Base-by-base conservation (phyloP, 1,284 basidiomycete genomes). In the Cutaneotrichosporon spelunceum region DNA sequence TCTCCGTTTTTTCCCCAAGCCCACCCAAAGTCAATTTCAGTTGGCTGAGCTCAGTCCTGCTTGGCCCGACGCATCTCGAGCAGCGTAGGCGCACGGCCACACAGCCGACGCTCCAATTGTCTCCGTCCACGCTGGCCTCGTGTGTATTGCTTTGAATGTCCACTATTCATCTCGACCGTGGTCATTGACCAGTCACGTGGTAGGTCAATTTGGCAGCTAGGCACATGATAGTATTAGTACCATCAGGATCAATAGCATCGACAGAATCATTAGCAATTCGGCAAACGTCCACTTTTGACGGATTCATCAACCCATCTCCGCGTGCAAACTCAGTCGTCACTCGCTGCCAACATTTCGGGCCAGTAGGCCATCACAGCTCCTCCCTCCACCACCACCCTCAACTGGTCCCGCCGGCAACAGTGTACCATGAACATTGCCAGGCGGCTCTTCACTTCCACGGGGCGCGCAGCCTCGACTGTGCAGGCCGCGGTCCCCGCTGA, bases 361-460 rank as follows among this genome's bases (percentile, higher is more conserved):
- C 39, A 42, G 16, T 42, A 10, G 39, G 39, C 48, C n/a, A 48
- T 48, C 29, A 24, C 11, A 11, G 45, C 29, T 42, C 36, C 30
- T 1, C 9, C 56, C 44, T 57, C 29, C 56, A 57, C 56, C 47
- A 56, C 34, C 50, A 44, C 27, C 48, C 23, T 9, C 48, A 2
- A 4, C 48, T 21, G 13, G 39, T 36, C 34, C 9, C 34, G 39
- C 19, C 39, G 39, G 13, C 14, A 19, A 16, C 13, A 7, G 8
- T 4, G 7, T 39, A 62, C 42, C 10, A 64, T 65, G 62, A 58
- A 57, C 59, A 16, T 65, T 29, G 42, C 64, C 11, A 58, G 62
- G 23, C 59, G 65, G 8, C 61, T 69, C 30, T 62, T 69, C 47
- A 64, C 61, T n/a, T 53, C 62, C 16, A 52, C 64, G 36, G 57